phyloP scores from a whole-genome alignment of 352 stramenopile species.

The Phytopythium vexans region DNA sequence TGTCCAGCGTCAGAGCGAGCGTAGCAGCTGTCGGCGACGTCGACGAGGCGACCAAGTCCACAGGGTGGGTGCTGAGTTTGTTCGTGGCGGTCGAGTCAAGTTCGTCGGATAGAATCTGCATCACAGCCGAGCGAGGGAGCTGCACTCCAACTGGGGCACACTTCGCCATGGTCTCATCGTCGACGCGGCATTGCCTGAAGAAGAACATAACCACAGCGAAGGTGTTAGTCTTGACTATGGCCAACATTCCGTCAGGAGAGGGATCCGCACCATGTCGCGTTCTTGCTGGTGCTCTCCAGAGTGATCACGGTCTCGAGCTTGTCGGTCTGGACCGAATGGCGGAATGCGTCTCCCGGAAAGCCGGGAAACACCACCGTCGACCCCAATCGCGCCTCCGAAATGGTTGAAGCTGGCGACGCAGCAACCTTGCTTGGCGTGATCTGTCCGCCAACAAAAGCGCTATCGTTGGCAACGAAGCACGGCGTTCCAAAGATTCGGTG shows the following conservation, averaged over 20 bases:
- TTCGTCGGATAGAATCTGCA: background rate
- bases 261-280: background rate
- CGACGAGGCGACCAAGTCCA: background rate
- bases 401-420: too few species aligned
- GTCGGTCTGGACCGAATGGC: background rate
- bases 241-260: too few species aligned
- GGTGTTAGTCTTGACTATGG: too few species aligned
- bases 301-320: background rate
- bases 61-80: background rate
- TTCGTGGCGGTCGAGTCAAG: background rate
- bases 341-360: background rate
- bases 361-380: background rate
- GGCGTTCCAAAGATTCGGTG: too few species aligned
- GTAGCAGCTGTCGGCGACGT: background rate
- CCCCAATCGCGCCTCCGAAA: too few species aligned
- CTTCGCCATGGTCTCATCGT: background rate
- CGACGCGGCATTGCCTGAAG: background rate
- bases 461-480: too few species aligned
- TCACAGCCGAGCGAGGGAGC: background rate
- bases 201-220: background rate
- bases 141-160: background rate
- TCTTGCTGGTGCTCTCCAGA: background rate
- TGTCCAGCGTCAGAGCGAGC: background rate
- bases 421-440: too few species aligned
- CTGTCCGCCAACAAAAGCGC: too few species aligned